Evolutionary conservation across 441 rosid species (phyloP), one percentile per base, ranked within the genome.

Genomic region (Erodium moschatum): DNA sequence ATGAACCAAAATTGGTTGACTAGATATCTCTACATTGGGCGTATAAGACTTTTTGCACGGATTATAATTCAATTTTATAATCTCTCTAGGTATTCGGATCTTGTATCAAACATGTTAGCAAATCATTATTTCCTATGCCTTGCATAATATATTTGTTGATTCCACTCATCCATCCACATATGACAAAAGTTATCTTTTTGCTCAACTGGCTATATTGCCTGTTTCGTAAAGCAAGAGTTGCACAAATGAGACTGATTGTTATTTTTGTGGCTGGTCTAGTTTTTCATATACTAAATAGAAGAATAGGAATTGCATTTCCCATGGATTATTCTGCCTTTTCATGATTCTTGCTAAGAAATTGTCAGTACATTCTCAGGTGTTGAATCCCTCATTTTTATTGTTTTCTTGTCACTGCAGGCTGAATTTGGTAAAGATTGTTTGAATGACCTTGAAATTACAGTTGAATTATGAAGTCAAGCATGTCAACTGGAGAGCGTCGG

Each of bases 401-500:
- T 18, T 19, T 56, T 56, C 62, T 56, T 18, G 62, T 56, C 21
- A 56, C 62, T 15, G 62, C 62, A 56, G 46, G 73, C 69, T 73
- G 69, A 64, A 67, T 60, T 66, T 8, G 3, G 9, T 42, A 42
- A 58, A 72, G 66, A 72, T 81, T 68, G 78, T 69, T 78, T 86
- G 87, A 63, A 80, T 80, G 91, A 82, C 71, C 84, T 75, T 81
- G 81, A 79, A 69, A 69, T 64, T 31, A 70, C 75, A 58, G 54
- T 69, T 72, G 69, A 79, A 79, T 58, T 67, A 88, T 86, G 89
- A 73, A 85, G 24, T 88, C 94, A 67, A 86, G 86, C 69, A 79
- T 70, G 72, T 70, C 73, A 69, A 76, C 80, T 6, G 91, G 91
- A 72, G 94, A 88, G 65, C 83, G 86, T 69, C 86, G 91, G 94